These are phyloP conservation scores for Daldinia sp. DNA, from an alignment of 2,329 filamentous ascomycete genomes.

Conservation along the genomic window DNA sequence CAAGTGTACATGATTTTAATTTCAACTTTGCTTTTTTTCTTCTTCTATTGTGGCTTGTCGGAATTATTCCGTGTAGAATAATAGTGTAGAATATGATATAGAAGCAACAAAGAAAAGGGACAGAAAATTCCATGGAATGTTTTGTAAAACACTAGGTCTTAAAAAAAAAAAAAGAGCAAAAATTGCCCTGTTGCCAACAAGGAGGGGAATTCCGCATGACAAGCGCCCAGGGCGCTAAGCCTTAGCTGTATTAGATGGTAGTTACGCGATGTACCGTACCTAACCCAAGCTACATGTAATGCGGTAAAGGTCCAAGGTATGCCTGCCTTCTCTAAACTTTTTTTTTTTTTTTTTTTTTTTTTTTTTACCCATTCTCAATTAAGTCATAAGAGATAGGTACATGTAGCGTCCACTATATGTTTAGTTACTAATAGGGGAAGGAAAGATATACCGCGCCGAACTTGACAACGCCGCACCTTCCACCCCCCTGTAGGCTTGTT, in stretches of 20 bases:
- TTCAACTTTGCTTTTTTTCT: too few species aligned
- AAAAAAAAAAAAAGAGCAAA: constrained; percentile 9
- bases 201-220: constrained; percentile 38
- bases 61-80: neutral
- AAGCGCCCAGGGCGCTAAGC: constrained; percentile 23
- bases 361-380: neutral
- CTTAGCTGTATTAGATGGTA: constrained; percentile 12
- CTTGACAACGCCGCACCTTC: neutral
- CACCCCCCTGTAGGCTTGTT: neutral
- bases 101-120: constrained; percentile 36
- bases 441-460: constrained; percentile 21
- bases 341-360: constrained; percentile 6
- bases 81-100: constrained; percentile 5
- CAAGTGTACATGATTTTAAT: neutral
- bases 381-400: constrained; percentile 1
- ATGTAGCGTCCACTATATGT: neutral
- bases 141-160: constrained; percentile 27
- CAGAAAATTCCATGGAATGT: constrained; percentile 36
- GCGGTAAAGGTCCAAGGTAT: neutral
- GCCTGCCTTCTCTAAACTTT: neutral
- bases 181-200: constrained; percentile 17
- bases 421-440: constrained; percentile 1
- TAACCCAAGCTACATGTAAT: neutral
- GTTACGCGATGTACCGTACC: neutral
- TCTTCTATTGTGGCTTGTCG: neutral